Conservation (phyloP, 2,329 filamentous ascomycete genomes). For the Paracoccidioides brasiliensis region DNA sequence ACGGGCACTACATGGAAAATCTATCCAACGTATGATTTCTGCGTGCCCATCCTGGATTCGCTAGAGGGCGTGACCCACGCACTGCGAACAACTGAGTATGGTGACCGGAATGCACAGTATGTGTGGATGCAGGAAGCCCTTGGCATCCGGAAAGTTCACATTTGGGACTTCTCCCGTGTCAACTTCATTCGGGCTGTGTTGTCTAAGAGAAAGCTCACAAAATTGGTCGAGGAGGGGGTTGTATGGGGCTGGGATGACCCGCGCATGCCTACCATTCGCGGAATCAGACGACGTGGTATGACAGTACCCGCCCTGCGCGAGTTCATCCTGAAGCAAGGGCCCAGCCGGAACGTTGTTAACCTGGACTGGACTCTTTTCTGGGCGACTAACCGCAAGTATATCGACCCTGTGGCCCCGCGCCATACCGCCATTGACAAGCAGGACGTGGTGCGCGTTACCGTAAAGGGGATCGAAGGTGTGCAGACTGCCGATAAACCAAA, state of each 20-base stretch:
- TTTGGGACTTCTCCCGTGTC: slow-evolving; percentile 42
- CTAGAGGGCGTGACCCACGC: slow-evolving; percentile 53
- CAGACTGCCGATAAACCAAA: slow-evolving; percentile 37
- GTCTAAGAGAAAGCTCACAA: slow-evolving; percentile 40
- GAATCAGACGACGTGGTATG: slow-evolving; percentile 32
- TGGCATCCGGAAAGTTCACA: slow-evolving; percentile 33
- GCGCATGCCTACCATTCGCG: slow-evolving; percentile 38
- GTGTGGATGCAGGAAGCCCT: slow-evolving; percentile 39
- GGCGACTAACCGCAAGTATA: slow-evolving; percentile 56
- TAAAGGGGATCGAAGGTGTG: slow-evolving; percentile 41
- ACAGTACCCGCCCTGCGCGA: slow-evolving; percentile 21
- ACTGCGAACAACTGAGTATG: slow-evolving; percentile 49
- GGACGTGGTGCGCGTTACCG: slow-evolving; percentile 16
- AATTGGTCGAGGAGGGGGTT: slow-evolving; percentile 35
- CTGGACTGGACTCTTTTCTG: slow-evolving; percentile 31
- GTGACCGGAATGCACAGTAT: slow-evolving; percentile 40
- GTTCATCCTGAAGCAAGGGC: slow-evolving; percentile 30
- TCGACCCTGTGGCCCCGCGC: slow-evolving; percentile 43
- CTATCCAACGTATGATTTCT: slow-evolving; percentile 56
- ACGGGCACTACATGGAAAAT: slow-evolving; percentile 53
- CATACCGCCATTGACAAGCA: slow-evolving; percentile 19
- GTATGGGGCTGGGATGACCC: slow-evolving; percentile 42
- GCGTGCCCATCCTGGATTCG: slow-evolving; percentile 49
- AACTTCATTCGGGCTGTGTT: slow-evolving; percentile 40
- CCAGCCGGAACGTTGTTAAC: slow-evolving; percentile 29